phyloP scores from a whole-genome alignment of 306 rosid species.

The Cicer bijugum region DNA sequence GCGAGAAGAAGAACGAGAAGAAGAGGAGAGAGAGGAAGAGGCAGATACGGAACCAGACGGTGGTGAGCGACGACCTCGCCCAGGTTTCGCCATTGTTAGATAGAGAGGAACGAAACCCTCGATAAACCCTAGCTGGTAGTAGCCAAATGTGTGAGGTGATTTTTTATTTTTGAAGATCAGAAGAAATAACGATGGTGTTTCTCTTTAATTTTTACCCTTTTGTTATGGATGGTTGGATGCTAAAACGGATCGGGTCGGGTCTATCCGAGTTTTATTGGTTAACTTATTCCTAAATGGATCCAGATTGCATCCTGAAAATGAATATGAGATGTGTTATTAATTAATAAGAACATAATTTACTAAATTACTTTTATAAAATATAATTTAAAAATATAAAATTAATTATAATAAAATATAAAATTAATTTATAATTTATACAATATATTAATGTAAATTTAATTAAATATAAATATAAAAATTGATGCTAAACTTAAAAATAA shows the following conservation, averaged over 20 bases:
- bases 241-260: neutral
- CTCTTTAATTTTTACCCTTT: neutral
- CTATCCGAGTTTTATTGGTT: neutral
- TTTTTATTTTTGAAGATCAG: neutral
- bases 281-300: too few relatives aligned
- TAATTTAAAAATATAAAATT: too few relatives aligned
- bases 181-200: neutral
- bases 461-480: too few relatives aligned
- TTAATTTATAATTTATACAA: too few relatives aligned
- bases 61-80: conserved; percentile 88
- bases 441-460: too few relatives aligned
- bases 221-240: neutral
- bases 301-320: too few relatives aligned
- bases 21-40: conserved; percentile 72
- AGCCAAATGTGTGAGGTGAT: neutral
- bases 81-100: conserved; percentile 88
- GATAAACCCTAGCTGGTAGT: conserved; percentile 62
- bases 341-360: too few relatives aligned
- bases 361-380: too few relatives aligned
- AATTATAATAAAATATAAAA: too few relatives aligned
- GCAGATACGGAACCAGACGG: conserved; percentile 79
- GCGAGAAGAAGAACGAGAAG: conserved; percentile 53
- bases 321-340: too few relatives aligned
- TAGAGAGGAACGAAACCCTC: conserved; percentile 57
- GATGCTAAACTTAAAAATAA: too few relatives aligned